Evolutionary conservation across 2,329 filamentous ascomycete species (phyloP).

Genomic region (Neonectria ditissima): DNA sequence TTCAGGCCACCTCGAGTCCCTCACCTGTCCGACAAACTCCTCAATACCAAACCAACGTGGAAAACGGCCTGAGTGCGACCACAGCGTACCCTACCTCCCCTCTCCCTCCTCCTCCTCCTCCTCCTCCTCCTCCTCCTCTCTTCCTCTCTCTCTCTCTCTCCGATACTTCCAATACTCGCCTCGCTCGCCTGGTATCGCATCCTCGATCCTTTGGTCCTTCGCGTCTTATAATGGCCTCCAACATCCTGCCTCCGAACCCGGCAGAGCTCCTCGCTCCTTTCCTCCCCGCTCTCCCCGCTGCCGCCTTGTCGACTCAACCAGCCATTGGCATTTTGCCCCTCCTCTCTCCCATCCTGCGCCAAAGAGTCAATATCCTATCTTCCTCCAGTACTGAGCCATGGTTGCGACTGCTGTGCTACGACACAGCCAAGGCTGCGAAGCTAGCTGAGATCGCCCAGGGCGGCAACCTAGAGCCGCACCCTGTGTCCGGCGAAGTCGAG

Average conservation of each 20-base stretch:
- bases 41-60: slow-evolving; percentile 11
- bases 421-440: slow-evolving; percentile 65
- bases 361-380: slow-evolving; percentile 74
- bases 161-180: background rate
- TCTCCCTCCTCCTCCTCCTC: slow-evolving; percentile 1
- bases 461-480: slow-evolving; percentile 80
- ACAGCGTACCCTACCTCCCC: slow-evolving; percentile 7
- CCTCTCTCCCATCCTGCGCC: slow-evolving; percentile 74
- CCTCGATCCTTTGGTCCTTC: background rate
- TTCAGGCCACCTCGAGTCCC: slow-evolving; percentile 11
- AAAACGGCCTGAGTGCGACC: slow-evolving; percentile 21
- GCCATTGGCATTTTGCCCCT: slow-evolving; percentile 68
- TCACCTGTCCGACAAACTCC: slow-evolving; percentile 11
- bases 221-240: slow-evolving; percentile 43
- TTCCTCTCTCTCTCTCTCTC: slow-evolving; percentile 6
- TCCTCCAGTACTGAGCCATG: slow-evolving; percentile 72
- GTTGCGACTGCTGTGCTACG: slow-evolving; percentile 80
- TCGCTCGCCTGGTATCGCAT: background rate
- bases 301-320: slow-evolving; percentile 68
- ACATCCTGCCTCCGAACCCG: slow-evolving; percentile 59
- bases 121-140: slow-evolving; percentile 1
- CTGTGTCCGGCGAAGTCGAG: slow-evolving; percentile 83
- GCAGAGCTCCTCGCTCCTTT: slow-evolving; percentile 65
- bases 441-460: slow-evolving; percentile 72
- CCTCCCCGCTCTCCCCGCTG: slow-evolving; percentile 69